Evolutionary conservation across 768 basidiomycete genomes (phyloP).

Genomic region (Chiua virens): DNA sequence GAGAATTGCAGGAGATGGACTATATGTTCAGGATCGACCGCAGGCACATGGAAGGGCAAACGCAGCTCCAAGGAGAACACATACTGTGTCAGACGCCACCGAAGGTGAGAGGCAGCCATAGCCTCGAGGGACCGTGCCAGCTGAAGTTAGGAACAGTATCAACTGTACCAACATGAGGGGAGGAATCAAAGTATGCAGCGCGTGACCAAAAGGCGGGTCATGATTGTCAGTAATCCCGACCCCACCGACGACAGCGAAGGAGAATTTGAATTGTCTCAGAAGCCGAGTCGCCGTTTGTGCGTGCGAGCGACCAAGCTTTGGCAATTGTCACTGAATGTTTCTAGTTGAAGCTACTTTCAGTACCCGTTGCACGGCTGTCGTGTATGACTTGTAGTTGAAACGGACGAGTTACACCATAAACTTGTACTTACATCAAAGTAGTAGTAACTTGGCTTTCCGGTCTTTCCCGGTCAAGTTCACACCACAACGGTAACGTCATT

Average conservation of each 20-base stretch:
- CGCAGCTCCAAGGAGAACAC: conserved; percentile 6
- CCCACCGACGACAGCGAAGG: conserved; percentile 29
- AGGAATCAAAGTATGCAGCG: conserved; percentile 16
- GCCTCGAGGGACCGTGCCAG: conserved; percentile 1
- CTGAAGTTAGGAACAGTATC: conserved; percentile 7
- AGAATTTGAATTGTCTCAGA: conserved; percentile 19
- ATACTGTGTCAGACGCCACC: conserved; percentile 7
- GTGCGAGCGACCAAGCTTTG: neutral
- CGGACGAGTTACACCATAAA: too few relatives aligned
- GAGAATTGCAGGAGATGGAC: conserved; percentile 27
- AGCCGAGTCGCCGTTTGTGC: conserved; percentile 2
- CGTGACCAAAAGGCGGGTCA: conserved; percentile 23
- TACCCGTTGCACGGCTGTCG: too few relatives aligned
- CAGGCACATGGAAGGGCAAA: conserved; percentile 4
- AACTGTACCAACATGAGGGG: conserved; percentile 8
- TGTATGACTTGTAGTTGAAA: too few relatives aligned
- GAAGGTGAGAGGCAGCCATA: conserved; percentile 15
- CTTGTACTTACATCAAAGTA: too few relatives aligned
- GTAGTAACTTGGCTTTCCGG: conserved; percentile 15
- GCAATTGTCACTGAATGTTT: neutral
- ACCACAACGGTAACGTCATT: conserved; percentile 27
- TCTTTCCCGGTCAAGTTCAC: conserved; percentile 30
- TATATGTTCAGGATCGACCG: conserved; percentile 17
- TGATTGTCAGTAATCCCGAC: conserved; percentile 31
- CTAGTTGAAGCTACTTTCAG: neutral